phyloP scores from a whole-genome alignment of 352 stramenopile species.

The Pythium rishiriense region DNA sequence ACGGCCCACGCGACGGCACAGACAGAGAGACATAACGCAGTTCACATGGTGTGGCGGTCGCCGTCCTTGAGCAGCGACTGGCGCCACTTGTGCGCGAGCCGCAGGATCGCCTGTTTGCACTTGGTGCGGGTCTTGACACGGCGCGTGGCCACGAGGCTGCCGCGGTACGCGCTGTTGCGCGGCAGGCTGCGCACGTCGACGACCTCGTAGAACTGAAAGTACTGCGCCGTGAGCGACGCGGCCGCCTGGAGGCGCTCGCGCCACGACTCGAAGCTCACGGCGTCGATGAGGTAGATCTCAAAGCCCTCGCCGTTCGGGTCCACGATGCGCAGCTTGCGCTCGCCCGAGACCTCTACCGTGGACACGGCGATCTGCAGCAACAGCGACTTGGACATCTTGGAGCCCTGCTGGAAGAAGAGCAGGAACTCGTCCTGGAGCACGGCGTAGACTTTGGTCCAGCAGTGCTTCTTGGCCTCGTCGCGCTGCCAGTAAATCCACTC shows the following conservation, averaged over 20 bases:
- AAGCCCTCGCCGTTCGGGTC: constrained; percentile 78
- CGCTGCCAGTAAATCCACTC: constrained; percentile 88
- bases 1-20: background rate
- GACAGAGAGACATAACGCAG: background rate
- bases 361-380: constrained; percentile 79
- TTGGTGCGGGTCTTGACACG: constrained; percentile 47
- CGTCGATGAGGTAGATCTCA: constrained; percentile 72
- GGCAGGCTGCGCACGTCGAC: constrained; percentile 52
- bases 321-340: constrained; percentile 62
- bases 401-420: constrained; percentile 71
- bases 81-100: constrained; percentile 40
- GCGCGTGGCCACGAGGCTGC: constrained; percentile 67
- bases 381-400: constrained; percentile 48
- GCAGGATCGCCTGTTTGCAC: constrained; percentile 48
- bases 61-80: constrained; percentile 19
- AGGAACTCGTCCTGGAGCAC: constrained; percentile 82
- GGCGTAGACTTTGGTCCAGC: constrained; percentile 83
- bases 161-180: constrained; percentile 60
- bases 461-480: constrained; percentile 57
- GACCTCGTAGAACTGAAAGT: constrained; percentile 61
- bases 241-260: constrained; percentile 60
- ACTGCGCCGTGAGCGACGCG: constrained; percentile 54
- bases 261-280: constrained; percentile 50
- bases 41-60: constrained; percentile 24
- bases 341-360: constrained; percentile 62